Evolutionary conservation across 345 rosid genomes (phyloP), one percentile per base, ranked within the genome.

Genomic region (Populus ilicifolia): DNA sequence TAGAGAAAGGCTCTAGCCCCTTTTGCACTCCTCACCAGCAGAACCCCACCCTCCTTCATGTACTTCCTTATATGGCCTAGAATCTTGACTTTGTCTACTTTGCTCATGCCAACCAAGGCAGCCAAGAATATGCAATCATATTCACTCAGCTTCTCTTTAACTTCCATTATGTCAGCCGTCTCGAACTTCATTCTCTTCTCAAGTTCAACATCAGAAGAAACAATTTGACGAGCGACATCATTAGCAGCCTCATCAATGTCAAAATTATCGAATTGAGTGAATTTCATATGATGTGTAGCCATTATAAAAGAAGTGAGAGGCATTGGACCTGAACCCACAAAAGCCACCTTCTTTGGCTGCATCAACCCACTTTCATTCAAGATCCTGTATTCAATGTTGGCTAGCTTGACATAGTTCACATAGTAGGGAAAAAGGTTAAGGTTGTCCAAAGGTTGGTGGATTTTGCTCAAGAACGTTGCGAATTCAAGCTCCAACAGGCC

Each of bases 321-420:
- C 87, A 86, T 80, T 67, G 87, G 85, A 54, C 89, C 89, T 1
- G 87, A 86, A 20, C 87, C 89, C 43, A 84, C 72, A 35, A 86
- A 84, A 8, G 89, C 85, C 9, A 82, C 85, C 50, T 78, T 80
- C 79, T 78, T 82, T 0, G 85, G 87, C 48, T 80, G 80, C 63
- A 73, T 38, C 17, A 80, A 56, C 1, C 80, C 83, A 52, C 80
- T 78, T 11, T 82, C 77, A 36, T 27, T 66, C 3, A 86, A 79
- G 59, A 86, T 78, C 43, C 43, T 74, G 36, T 67, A 38, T 69
- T 84, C 87, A 54, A 80, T 39, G 48, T 61, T 20, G 46, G 85
- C 85, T 41, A 86, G 73, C 43, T 80, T 82, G 20, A 86, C 81
- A 52, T 86, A 86, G 78, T 86, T 86, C 8, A 35, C 84, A 41